Evolutionary conservation across 805 yeast genomes (phyloP), one percentile per base, ranked within the genome.

Genomic region (Kodamaea hsintzibuensis): DNA sequence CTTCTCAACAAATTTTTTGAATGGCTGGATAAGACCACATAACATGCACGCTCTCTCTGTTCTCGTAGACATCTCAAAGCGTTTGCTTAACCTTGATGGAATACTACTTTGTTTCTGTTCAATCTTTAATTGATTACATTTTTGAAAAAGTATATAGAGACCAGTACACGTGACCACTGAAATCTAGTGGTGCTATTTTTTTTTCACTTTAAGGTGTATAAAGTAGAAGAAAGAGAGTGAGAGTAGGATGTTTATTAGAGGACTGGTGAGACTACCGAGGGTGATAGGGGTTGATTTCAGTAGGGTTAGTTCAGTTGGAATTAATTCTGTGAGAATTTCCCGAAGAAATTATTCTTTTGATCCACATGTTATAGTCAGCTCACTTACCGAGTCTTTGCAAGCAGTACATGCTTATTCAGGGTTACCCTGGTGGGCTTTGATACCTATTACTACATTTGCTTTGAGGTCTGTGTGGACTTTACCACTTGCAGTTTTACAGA

Each of bases 1-100:
- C 16, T 83, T 83, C 54, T 85, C 85, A 49, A 88, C 83, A 68
- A 95, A 95, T 63, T 80, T 53, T 42, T 61, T 81, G 61, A 88
- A 82, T 4, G 96, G 84, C 65, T 90, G 96, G 52, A 93, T 89
- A 52, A 93, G 81, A 3, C 98, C 98, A 72, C 99, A 93, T 55
- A 95, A 82, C 97, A 93, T 89, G 66, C 99, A 93, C 7, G 98
- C 98, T 78, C 99, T 84, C 58, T 91, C 96, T 8, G 87, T 79
- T 73, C 85, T 82, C 37, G 82, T 73, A 12, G 86, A 76, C 80
- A 76, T 76, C 55, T 14, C 44, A 5, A 19, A 9, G 9, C 25
- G 17, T 40, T 40, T 40, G 35, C 10, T 30, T 8, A 12, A n/a
- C n/a, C n/a, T 10, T 30, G 35, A 30, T 30, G 35, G 33, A 30